Evolutionary conservation across 225 moss, liverwort and hornwort genomes (phyloP), one percentile per base, ranked within the genome.

Genomic region (Bryoerythrophyllum caledonicum): DNA sequence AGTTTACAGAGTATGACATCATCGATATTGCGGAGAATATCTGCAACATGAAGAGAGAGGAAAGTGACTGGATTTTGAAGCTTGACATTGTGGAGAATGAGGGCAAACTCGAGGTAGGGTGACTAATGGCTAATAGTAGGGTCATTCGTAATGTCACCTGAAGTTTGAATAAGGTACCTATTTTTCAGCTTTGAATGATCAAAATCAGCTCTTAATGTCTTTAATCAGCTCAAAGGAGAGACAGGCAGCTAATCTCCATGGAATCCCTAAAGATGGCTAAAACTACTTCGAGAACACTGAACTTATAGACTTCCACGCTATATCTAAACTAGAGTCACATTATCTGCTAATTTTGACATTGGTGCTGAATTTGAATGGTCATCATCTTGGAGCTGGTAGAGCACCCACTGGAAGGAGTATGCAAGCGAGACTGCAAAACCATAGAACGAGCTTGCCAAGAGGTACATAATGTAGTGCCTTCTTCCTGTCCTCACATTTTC

Each of bases 31-130:
- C 87, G 35, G 97, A 99, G 80, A 93, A 94, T 40, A 91, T 99
- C 63, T 99, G 94, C 85, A 90, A 93, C 32, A 71, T 91, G 75
- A 94, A 94, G 86, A 94, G 86, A 76, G 91, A 89, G 73, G 86
- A 86, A 82, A 94, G 91, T 61, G 91, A 93, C 71, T 99, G 97
- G 97, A 82, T 99, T 72, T 88, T 94, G 79, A 86, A 86, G 83
- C 86, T 96, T 61, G 93, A 92, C 83, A 88, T 96, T 63, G 92
- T 92, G 38, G 96, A 91, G 86, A 86, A 83, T 53, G 84, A 85
- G 62, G 76, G 68, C 71, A 87, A 73, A 68, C 92, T 94, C 74
- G 83, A 94, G 91, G 95, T 96, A 59, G n/a, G 25, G 13, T 70
- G 21, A 23, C 23, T 51, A 24, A 6, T 52, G 46, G 34, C 34